These are phyloP conservation scores for Hymenoscyphus scutula DNA, from an alignment of 2,329 filamentous ascomycete genomes.

Conservation along the genomic window DNA sequence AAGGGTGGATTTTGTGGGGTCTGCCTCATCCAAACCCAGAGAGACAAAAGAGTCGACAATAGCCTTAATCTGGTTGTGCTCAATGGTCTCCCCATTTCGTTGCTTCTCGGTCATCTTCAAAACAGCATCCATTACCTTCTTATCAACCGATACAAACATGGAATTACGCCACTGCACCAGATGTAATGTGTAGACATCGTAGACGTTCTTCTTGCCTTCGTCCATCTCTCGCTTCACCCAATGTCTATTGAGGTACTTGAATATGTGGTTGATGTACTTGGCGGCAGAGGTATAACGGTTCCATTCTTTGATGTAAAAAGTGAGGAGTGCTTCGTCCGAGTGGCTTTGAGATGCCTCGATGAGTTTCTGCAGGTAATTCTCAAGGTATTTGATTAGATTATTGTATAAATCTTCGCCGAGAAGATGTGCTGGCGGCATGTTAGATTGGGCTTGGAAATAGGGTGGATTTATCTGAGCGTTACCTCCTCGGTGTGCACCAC, in stretches of 20 bases:
- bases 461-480: slow-evolving; percentile 28
- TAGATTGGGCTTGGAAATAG: slow-evolving; percentile 13
- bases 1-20: slow-evolving; percentile 88
- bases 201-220: slow-evolving; percentile 96
- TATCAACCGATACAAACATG: slow-evolving; percentile 79
- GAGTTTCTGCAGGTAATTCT: slow-evolving; percentile 68
- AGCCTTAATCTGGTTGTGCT: slow-evolving; percentile 93
- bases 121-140: slow-evolving; percentile 92
- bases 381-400: slow-evolving; percentile 83
- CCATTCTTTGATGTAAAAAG: slow-evolving; percentile 97
- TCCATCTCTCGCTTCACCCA: slow-evolving; percentile 99
- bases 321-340: slow-evolving; percentile 83
- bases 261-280: slow-evolving; percentile 96
- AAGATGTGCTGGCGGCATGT: slow-evolving; percentile 66
- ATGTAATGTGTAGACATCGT: slow-evolving; percentile 96
- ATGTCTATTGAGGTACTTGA: slow-evolving; percentile 93
- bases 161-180: slow-evolving; percentile 93
- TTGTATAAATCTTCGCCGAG: slow-evolving; percentile 95
- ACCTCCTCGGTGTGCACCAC: slow-evolving; percentile 70
- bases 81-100: slow-evolving; percentile 94
- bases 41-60: slow-evolving; percentile 97
- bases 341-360: slow-evolving; percentile 73
- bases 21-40: slow-evolving; percentile 87
- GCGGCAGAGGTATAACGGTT: slow-evolving; percentile 90
- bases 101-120: slow-evolving; percentile 96